Percentiles rank a stretch among this genome's conserved stretches.
phyloP scores from a whole-genome alignment of 164 flowering plant genomes.

The Protea cynaroides region DNA sequence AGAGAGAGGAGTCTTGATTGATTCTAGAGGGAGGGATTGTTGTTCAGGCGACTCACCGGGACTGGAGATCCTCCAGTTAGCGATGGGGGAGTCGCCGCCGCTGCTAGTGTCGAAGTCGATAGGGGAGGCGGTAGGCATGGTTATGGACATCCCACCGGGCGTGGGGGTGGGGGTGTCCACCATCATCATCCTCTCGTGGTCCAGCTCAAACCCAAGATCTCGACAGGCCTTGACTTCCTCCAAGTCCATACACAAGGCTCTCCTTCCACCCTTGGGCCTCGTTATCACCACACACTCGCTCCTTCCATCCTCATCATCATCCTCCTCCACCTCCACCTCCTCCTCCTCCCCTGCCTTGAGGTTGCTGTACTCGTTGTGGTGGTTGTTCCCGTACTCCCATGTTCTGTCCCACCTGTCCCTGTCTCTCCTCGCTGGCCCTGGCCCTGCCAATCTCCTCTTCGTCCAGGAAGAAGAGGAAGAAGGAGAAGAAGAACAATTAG shows the following conservation, averaged over 20 bases:
- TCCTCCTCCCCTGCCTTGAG: neutral
- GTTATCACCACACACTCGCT: conserved; percentile 39
- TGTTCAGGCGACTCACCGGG: conserved; percentile 34
- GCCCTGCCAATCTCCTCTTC: neutral
- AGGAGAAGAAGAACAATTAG: too few relatives aligned
- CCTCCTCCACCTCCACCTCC: neutral
- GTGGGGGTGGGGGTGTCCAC: neutral
- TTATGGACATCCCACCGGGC: conserved; percentile 29
- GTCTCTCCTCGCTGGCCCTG: neutral
- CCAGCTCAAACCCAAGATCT: conserved; percentile 68
- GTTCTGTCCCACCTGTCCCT: conserved; percentile 13
- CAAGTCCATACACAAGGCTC: conserved; percentile 53
- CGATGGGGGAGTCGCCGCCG: conserved; percentile 53
- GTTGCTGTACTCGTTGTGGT: neutral
- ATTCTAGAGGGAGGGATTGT: too few relatives aligned
- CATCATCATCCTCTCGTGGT: conserved; percentile 41
- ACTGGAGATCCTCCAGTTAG: conserved; percentile 61
- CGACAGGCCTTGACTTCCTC: conserved; percentile 68
- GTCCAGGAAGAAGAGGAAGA: too few relatives aligned
- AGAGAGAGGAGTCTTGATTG: too few relatives aligned
- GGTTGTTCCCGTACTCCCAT: conserved; percentile 8
- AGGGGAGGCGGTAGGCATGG: conserved; percentile 18
- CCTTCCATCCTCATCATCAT: conserved; percentile 9
- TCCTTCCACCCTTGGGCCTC: conserved; percentile 51
- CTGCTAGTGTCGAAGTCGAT: conserved; percentile 38